Evolutionary conservation across 441 rosid species (phyloP).

Genomic region (Eruca vesicaria): DNA sequence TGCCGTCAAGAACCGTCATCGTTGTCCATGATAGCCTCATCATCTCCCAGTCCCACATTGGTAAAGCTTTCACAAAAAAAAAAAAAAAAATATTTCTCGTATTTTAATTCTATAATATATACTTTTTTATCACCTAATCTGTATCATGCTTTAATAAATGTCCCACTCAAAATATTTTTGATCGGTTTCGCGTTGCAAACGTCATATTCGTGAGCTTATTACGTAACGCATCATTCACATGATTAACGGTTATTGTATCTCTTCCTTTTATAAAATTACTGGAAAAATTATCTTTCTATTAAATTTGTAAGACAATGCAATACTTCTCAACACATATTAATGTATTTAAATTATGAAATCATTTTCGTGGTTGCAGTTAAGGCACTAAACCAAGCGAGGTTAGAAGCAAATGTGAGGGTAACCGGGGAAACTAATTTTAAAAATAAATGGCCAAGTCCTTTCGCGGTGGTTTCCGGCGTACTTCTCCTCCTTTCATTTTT

Average conservation of each 20-base stretch:
- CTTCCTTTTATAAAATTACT: neutral
- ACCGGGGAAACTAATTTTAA: slow-evolving; percentile 49
- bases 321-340: neutral
- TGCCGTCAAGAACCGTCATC: slow-evolving; percentile 77
- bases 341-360: neutral
- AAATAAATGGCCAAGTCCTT: slow-evolving; percentile 90
- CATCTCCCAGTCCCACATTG: slow-evolving; percentile 71
- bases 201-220: neutral
- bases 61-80: slow-evolving; percentile 36
- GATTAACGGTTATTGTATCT: neutral
- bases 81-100: neutral
- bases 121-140: neutral
- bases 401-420: slow-evolving; percentile 76
- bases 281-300: neutral
- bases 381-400: slow-evolving; percentile 74
- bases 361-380: slow-evolving; percentile 43
- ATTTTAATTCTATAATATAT: neutral
- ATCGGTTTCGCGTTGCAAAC: neutral
- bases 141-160: neutral
- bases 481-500: slow-evolving; percentile 55
- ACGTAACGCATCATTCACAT: slow-evolving; percentile 25
- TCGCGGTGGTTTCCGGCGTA: slow-evolving; percentile 59
- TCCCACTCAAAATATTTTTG: neutral
- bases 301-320: neutral
- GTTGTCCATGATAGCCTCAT: slow-evolving; percentile 73